Conservation (phyloP, 371 early-diverging fungal genomes). For the Actinomortierella wolfii region DNA sequence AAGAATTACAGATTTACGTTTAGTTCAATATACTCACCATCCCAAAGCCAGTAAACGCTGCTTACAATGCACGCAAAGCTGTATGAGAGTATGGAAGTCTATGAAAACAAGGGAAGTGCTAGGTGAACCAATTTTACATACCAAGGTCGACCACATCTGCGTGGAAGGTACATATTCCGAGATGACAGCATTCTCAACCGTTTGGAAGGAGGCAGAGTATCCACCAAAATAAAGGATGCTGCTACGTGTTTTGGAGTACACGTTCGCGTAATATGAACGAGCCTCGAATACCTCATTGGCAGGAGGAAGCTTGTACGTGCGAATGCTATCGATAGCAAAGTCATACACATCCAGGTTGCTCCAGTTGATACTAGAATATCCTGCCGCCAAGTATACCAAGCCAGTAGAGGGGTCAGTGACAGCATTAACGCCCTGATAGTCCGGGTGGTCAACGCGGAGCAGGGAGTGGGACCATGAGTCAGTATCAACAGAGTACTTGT, state of each 20-base stretch:
- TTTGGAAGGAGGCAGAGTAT: conserved; percentile 6
- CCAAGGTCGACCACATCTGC: conserved; percentile 12
- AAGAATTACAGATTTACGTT: neutral
- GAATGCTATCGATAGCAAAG: conserved; percentile 12
- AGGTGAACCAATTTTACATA: conserved; percentile 5
- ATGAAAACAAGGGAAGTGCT: neutral
- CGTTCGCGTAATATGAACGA: conserved; percentile 22
- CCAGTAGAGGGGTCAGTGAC: conserved; percentile 28
- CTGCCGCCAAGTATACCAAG: conserved; percentile 23
- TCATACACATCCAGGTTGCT: conserved; percentile 13
- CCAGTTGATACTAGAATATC: conserved; percentile 11
- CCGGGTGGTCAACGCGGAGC: neutral
- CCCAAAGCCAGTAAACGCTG: too few species aligned
- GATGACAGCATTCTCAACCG: conserved; percentile 3
- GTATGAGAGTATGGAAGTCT: neutral
- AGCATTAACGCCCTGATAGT: conserved; percentile 18
- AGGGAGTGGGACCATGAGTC: conserved; percentile 13
- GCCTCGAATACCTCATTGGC: neutral
- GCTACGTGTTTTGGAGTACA: conserved; percentile 14
- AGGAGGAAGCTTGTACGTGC: neutral
- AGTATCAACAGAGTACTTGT: conserved; percentile 10
- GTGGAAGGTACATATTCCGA: conserved; percentile 19
- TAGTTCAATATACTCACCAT: neutral
- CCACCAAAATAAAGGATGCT: conserved; percentile 43
- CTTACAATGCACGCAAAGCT: neutral